Conservation (phyloP, 305 asterid species). For the Euphrasia arctica region DNA sequence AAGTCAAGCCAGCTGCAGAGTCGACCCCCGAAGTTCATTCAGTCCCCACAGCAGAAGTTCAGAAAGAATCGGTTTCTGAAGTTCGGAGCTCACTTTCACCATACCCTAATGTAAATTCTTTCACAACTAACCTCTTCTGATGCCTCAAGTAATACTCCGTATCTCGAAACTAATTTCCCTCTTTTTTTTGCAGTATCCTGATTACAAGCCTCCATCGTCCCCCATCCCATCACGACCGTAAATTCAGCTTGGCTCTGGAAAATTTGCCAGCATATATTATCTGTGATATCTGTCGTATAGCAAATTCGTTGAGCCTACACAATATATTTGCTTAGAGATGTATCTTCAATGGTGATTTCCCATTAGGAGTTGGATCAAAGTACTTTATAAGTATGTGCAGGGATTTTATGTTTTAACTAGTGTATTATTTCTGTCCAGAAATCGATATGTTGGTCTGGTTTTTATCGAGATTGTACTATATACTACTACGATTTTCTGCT, state of each 20-base stretch:
- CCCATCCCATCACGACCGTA: slow-evolving; percentile 91
- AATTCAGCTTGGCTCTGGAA: slow-evolving; percentile 1
- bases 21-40: slow-evolving; percentile 43
- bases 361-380: too few species aligned
- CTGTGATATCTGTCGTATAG: too few species aligned
- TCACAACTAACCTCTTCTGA: background rate
- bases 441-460: too few species aligned
- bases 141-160: background rate
- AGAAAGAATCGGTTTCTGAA: slow-evolving; percentile 45
- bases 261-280: too few species aligned
- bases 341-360: too few species aligned
- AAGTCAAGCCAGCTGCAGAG: slow-evolving; percentile 37
- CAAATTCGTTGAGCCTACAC: too few species aligned
- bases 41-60: slow-evolving; percentile 48
- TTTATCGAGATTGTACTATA: too few species aligned
- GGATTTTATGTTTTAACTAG: too few species aligned
- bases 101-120: slow-evolving; percentile 70
- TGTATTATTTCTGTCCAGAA: too few species aligned
- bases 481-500: too few species aligned
- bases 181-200: slow-evolving; percentile 72
- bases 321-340: too few species aligned
- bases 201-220: slow-evolving; percentile 89
- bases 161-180: background rate
- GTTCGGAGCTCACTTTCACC: slow-evolving; percentile 74
- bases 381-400: too few species aligned